Evolutionary conservation across 1,284 basidiomycete genomes (phyloP).

Genomic region (Calocybe gambosa): DNA sequence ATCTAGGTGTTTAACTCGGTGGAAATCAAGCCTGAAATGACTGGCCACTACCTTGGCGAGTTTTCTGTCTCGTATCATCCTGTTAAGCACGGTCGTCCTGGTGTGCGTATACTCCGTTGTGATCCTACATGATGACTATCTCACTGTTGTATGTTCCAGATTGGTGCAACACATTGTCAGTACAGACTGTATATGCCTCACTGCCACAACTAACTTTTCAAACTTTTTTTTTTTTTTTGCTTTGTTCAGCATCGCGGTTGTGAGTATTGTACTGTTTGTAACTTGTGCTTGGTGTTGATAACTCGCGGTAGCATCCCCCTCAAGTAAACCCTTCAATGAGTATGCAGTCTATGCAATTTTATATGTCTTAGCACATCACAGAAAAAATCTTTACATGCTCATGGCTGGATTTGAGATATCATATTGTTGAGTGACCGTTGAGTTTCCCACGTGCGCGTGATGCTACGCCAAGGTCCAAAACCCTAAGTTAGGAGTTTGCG

Average conservation of each 20-base stretch:
- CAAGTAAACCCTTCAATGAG: conserved; percentile 47
- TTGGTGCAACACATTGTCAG: conserved; percentile 86
- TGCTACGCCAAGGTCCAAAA: neutral
- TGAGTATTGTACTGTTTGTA: conserved; percentile 29
- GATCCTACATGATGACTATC: neutral
- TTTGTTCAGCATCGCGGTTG: conserved; percentile 59
- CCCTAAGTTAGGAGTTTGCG: conserved; percentile 7
- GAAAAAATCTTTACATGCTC: conserved; percentile 15
- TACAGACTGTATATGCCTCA: conserved; percentile 11
- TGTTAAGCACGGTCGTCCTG: conserved; percentile 98
- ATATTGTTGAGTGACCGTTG: too few species aligned
- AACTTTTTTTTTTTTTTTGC: neutral
- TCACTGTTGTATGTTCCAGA: conserved; percentile 33
- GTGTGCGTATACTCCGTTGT: conserved; percentile 49
- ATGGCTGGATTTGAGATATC: conserved; percentile 7
- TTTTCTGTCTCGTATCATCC: conserved; percentile 94
- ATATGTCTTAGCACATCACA: conserved; percentile 1
- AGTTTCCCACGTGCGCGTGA: conserved; percentile 4
- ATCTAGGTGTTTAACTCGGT: conserved; percentile 88
- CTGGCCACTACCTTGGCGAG: conserved; percentile 98
- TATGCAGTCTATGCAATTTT: conserved; percentile 17
- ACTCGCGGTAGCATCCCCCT: conserved; percentile 55
- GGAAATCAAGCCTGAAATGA: conserved; percentile 99
- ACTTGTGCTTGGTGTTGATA: conserved; percentile 9
- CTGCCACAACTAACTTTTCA: conserved; percentile 3